Percentiles rank a stretch among this genome's conserved stretches.
phyloP scores from a whole-genome alignment of 306 rosid genomes.

The Trichosanthes cucumerina region DNA sequence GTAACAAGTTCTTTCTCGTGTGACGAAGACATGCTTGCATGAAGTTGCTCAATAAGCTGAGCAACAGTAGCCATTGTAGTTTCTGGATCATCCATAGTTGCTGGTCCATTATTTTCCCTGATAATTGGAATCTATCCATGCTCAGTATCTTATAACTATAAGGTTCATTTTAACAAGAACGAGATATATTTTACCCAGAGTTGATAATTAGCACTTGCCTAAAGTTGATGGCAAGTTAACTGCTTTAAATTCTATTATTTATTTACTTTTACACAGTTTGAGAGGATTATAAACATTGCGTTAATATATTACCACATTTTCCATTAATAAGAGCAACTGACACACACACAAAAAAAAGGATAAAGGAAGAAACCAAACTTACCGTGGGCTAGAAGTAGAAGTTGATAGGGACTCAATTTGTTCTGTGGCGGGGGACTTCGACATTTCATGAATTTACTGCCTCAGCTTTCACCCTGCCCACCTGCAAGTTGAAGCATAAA shows the following conservation, averaged over 20 bases:
- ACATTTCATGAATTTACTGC: constrained; percentile 50
- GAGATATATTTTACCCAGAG: neutral
- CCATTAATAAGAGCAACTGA: neutral
- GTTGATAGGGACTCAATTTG: constrained; percentile 25
- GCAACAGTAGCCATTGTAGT: constrained; percentile 73
- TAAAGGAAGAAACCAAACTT: constrained; percentile 16
- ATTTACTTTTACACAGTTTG: neutral
- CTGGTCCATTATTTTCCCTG: constrained; percentile 46
- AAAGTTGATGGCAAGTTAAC: neutral
- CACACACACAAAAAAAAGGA: neutral
- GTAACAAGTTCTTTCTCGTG: constrained; percentile 74
- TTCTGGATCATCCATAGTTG: constrained; percentile 63
- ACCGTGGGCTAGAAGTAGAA: constrained; percentile 37
- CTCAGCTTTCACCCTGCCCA: constrained; percentile 26
- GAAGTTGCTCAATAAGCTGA: constrained; percentile 79
- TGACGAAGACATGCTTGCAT: constrained; percentile 66
- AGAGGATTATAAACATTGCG: neutral
- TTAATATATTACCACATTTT: neutral
- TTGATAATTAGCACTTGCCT: neutral
- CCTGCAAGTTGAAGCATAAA: constrained; percentile 28
- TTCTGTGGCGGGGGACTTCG: constrained; percentile 53
- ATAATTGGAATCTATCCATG: constrained; percentile 3
- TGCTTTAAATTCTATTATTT: neutral
- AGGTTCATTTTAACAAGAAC: neutral
- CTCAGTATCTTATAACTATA: neutral